These are phyloP conservation scores for Eucalyptus erythrocorys DNA, from an alignment of 345 rosid species.

Conservation along the genomic window DNA sequence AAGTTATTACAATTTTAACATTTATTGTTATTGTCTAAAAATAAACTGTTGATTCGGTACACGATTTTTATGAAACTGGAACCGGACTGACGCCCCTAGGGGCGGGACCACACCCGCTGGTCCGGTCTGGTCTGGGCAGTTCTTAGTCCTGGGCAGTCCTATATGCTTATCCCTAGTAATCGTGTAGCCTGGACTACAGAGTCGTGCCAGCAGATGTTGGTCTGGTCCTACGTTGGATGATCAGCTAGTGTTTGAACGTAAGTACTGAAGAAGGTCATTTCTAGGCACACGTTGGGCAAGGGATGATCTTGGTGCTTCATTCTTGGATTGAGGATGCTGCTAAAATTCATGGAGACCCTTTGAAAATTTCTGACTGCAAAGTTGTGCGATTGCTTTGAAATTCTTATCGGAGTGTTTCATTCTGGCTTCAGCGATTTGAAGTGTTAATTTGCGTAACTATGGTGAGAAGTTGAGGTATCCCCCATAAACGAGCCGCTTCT, in stretches of 20 bases:
- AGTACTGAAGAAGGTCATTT: neutral
- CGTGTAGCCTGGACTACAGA: rapidly evolving
- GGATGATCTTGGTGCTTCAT: neutral
- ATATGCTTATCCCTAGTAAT: too few species aligned
- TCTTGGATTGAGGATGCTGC: neutral
- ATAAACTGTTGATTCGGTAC: too few species aligned
- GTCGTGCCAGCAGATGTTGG: neutral
- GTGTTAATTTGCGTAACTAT: neutral
- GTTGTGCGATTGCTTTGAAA: neutral
- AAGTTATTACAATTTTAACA: too few species aligned
- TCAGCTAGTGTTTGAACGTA: neutral
- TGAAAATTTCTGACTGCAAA: neutral
- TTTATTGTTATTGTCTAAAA: too few species aligned
- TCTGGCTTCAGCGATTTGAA: neutral
- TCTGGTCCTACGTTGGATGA: neutral
- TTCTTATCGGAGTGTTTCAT: neutral
- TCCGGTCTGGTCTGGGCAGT: too few species aligned
- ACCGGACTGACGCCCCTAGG: rapidly evolving
- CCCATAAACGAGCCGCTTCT: neutral
- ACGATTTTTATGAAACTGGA: too few species aligned
- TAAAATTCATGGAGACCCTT: neutral
- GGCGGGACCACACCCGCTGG: rapidly evolving
- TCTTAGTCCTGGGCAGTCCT: rapidly evolving
- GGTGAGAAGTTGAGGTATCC: neutral
- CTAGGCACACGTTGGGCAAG: neutral